Percentiles rank a stretch among this genome's conserved stretches.
Evolutionary conservation across 305 asterid genomes (phyloP).

Genomic region (Fraxinus platypoda): DNA sequence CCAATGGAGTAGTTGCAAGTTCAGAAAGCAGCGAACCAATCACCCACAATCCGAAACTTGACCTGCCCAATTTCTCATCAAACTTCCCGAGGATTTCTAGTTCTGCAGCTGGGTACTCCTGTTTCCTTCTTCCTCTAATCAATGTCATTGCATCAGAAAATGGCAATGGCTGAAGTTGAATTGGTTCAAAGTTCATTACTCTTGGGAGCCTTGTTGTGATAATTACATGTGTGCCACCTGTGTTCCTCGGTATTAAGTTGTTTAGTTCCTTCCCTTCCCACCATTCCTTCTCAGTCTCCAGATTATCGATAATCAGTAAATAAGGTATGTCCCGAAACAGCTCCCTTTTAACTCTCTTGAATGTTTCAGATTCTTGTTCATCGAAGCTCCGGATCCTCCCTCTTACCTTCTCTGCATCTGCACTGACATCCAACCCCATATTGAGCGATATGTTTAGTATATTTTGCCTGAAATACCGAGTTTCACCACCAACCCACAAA

Average conservation of each 20-base stretch:
- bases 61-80: conserved; percentile 59
- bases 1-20: conserved; percentile 59
- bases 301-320: conserved; percentile 68
- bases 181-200: conserved; percentile 62
- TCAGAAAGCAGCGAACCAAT: conserved; percentile 73
- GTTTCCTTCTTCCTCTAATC: conserved; percentile 57
- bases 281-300: conserved; percentile 87
- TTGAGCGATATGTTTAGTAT: conserved; percentile 56
- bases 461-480: conserved; percentile 73
- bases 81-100: conserved; percentile 57
- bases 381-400: conserved; percentile 80
- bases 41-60: conserved; percentile 66
- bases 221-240: conserved; percentile 83
- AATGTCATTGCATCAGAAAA: conserved; percentile 58
- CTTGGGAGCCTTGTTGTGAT: conserved; percentile 65
- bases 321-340: conserved; percentile 87
- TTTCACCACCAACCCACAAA: conserved; percentile 86
- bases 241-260: conserved; percentile 79
- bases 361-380: conserved; percentile 83
- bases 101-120: conserved; percentile 56
- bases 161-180: conserved; percentile 67
- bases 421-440: conserved; percentile 82
- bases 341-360: conserved; percentile 80
- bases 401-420: conserved; percentile 84
- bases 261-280: conserved; percentile 93